Base-by-base conservation (phyloP, 108 stramenopile genomes). In the Conticribra guillardii region DNA sequence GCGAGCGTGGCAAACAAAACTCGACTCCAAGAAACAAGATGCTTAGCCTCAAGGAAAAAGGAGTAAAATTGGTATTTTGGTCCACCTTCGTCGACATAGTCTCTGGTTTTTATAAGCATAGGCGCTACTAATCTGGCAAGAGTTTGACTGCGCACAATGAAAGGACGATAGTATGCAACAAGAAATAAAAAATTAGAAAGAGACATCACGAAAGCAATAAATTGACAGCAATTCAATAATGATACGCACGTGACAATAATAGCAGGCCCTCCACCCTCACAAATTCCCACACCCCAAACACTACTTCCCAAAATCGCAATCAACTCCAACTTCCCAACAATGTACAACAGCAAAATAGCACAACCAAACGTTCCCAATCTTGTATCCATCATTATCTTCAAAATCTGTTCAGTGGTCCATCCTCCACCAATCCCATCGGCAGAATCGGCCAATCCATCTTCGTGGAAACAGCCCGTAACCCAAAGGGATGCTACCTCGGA, bases 311-410 rank as follows among this genome's bases (percentile, higher is more conserved):
- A 48, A 2, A 67, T 32, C 15, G 73, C 86, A 21, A 90, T 59
- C 18, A 89, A 54, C 53, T 87, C 59, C n/a, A 85, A 53, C 59
- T 91, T 94, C 14, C 72, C 56, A 34, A 86, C 49, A 29, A 88
- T 61, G 69, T 83, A 89, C 19, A 94, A 18, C 1, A 70, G 47
- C 60, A 94, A 70, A 48, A 67, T 80, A 19, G 88, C 89, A 66
- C 85, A 87, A 8, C 89, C 92, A 74, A 82, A 94, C 14, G 92
- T 94, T 1, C 92, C 92, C 24, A 90, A 50, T 3, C 92, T 73
- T 23, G 88, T 82, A 63, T 94, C 92, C 9, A 88, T 84, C 92
- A 94, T 94, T 60, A 94, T 94, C 37, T 76, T 82, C 15, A 94
- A 68, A 27, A 94, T 86, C 73, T 94, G 92, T 21, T 60, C 51